These are phyloP conservation scores for Yamadazyma dushanensis DNA, from an alignment of 1,139 yeast species.

Conservation along the genomic window DNA sequence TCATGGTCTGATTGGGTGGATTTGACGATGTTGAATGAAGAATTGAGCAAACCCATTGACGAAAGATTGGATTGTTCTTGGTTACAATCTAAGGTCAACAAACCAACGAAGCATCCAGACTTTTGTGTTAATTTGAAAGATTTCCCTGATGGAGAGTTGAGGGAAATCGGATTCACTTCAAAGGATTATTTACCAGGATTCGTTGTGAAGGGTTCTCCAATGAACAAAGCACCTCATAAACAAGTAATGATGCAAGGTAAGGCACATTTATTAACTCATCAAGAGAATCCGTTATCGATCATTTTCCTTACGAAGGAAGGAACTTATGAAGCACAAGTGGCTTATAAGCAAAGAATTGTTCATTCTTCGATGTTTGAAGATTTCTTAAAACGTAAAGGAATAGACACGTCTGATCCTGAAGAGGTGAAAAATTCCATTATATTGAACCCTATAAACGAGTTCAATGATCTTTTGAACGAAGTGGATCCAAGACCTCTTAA, in stretches of 20 bases:
- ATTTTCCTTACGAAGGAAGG: constrained; percentile 43
- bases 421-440: constrained; percentile 17
- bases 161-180: constrained; percentile 20
- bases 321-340: constrained; percentile 27
- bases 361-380: constrained; percentile 27
- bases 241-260: constrained; percentile 37
- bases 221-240: constrained; percentile 29
- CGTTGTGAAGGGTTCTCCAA: constrained; percentile 26
- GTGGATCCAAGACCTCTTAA: constrained; percentile 16
- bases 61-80: constrained; percentile 25
- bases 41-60: constrained; percentile 20
- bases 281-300: constrained; percentile 44
- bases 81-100: constrained; percentile 18
- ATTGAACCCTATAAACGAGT: constrained; percentile 20
- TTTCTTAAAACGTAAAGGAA: constrained; percentile 22
- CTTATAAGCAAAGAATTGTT: constrained; percentile 22
- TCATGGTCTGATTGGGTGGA: constrained; percentile 38
- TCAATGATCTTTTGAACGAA: constrained; percentile 13
- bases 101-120: constrained; percentile 22
- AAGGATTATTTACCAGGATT: constrained; percentile 25
- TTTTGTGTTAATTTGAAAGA: constrained; percentile 24
- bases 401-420: constrained; percentile 19
- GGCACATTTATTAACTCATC: constrained; percentile 42
- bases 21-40: constrained; percentile 21
- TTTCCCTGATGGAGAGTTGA: constrained; percentile 21